Evolutionary conservation across 2,329 filamentous ascomycete genomes (phyloP), one percentile per base, ranked within the genome.

Genomic region (Aspergillus ustus): DNA sequence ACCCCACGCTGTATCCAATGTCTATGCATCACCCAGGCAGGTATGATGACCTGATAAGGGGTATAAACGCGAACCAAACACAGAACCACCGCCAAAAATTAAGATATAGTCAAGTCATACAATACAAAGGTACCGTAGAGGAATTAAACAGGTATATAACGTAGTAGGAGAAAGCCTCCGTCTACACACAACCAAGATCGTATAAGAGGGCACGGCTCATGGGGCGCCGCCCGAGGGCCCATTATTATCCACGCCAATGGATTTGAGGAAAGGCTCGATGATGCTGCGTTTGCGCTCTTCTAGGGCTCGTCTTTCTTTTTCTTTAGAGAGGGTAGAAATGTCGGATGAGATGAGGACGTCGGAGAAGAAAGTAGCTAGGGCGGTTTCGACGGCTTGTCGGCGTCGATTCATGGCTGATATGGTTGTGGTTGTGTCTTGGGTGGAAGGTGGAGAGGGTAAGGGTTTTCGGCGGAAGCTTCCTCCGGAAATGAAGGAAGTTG

Each of bases 261-360:
- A 74, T 51, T 77, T 80, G 61, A 92, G 71, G 66, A 96, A 96
- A 29, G 92, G 78, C 72, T 93, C 90, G 31, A 96, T 73, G 13
- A 93, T 77, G 9, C 83, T 83, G 59, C 83, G 82, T 79, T 88
- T 90, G 72, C 85, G 85, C 60, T 90, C 90, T 65, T 89, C 87
- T 15, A 82, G 75, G 0, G 79, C 77, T 62, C 82, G 88, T 66
- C 79, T 85, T 62, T 91, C 89, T 75, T 85, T 86, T 6, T 86
- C 85, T 62, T 77, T 83, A 20, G 72, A 63, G 1, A 73, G 77
- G 3, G 73, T 68, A 1, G 78, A 72, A 2, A 72, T 70, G 17
- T 70, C 64, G 0, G 78, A 73, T 7, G 88, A 83, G 62, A 93
- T 89, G 13, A 92, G 81, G 0, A 86, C 80, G 1, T 80, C 79